phyloP scores from a whole-genome alignment of 805 yeast species.

The Teunomyces barrocoloradensis region DNA sequence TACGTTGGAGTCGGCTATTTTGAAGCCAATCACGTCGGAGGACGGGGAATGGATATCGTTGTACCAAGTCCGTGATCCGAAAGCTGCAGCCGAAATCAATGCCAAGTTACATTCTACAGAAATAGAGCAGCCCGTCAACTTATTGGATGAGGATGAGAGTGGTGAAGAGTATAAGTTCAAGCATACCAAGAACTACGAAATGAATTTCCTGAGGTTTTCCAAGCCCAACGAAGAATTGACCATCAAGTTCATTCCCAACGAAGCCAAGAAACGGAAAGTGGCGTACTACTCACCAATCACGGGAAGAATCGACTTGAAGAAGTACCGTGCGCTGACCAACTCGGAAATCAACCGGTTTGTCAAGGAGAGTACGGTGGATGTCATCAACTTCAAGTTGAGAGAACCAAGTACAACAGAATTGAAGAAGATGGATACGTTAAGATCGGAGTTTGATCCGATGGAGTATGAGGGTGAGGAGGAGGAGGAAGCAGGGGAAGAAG shows the following conservation, averaged over 20 bases:
- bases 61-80: slow-evolving; percentile 29
- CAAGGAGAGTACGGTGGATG: slow-evolving; percentile 57
- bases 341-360: slow-evolving; percentile 53
- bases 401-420: slow-evolving; percentile 73
- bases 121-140: slow-evolving; percentile 41
- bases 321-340: slow-evolving; percentile 70
- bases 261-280: slow-evolving; percentile 42
- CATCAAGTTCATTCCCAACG: slow-evolving; percentile 50
- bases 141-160: slow-evolving; percentile 40
- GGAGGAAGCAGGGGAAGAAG: slow-evolving; percentile 39
- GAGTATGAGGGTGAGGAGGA: slow-evolving; percentile 67
- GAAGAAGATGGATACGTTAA: slow-evolving; percentile 60
- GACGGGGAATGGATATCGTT: slow-evolving; percentile 76
- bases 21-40: slow-evolving; percentile 68
- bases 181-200: slow-evolving; percentile 77
- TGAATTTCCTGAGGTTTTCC: slow-evolving; percentile 50
- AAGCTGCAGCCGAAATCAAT: slow-evolving; percentile 22
- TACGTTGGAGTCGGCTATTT: slow-evolving; percentile 57
- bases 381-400: slow-evolving; percentile 59
- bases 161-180: slow-evolving; percentile 50
- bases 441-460: slow-evolving; percentile 77
- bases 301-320: slow-evolving; percentile 77
- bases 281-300: slow-evolving; percentile 78
- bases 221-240: slow-evolving; percentile 63
- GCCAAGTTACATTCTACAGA: slow-evolving; percentile 35